These are phyloP conservation scores for Tetracladium setigerum DNA, from an alignment of 495 filamentous ascomycete genomes.

Conservation along the genomic window DNA sequence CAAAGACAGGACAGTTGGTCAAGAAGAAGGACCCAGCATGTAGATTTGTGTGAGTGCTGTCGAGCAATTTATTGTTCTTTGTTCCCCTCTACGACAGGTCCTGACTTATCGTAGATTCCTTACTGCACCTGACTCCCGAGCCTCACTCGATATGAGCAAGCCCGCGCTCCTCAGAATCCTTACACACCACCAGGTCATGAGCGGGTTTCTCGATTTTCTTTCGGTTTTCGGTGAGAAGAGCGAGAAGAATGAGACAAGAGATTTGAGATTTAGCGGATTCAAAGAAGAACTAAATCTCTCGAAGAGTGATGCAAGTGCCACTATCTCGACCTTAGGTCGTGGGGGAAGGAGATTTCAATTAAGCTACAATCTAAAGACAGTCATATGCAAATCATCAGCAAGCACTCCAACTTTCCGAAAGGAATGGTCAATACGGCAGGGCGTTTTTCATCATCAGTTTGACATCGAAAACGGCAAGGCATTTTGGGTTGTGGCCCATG, in stretches of 20 bases:
- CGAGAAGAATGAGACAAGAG: constrained; percentile 15
- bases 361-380: constrained; percentile 34
- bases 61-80: too few species aligned
- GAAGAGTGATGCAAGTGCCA: neutral
- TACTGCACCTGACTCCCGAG: constrained; percentile 7
- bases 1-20: too few species aligned
- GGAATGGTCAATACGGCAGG: constrained; percentile 36
- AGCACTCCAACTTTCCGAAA: constrained; percentile 2
- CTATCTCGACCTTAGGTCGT: constrained; percentile 24
- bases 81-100: too few species aligned
- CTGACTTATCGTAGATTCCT: too few species aligned
- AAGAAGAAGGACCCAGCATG: too few species aligned
- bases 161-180: constrained; percentile 28
- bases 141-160: constrained; percentile 19
- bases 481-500: constrained; percentile 34
- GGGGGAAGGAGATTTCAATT: constrained; percentile 31
- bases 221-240: constrained; percentile 30
- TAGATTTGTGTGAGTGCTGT: too few species aligned
- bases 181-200: constrained; percentile 39
- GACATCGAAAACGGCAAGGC: constrained; percentile 30
- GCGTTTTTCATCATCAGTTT: constrained; percentile 37
- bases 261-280: constrained; percentile 22
- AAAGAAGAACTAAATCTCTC: constrained; percentile 17
- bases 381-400: constrained; percentile 10
- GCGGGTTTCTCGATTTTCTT: constrained; percentile 35